Evolutionary conservation across 345 rosid genomes (phyloP), one percentile per base, ranked within the genome.

Genomic region (Linum trigynum): DNA sequence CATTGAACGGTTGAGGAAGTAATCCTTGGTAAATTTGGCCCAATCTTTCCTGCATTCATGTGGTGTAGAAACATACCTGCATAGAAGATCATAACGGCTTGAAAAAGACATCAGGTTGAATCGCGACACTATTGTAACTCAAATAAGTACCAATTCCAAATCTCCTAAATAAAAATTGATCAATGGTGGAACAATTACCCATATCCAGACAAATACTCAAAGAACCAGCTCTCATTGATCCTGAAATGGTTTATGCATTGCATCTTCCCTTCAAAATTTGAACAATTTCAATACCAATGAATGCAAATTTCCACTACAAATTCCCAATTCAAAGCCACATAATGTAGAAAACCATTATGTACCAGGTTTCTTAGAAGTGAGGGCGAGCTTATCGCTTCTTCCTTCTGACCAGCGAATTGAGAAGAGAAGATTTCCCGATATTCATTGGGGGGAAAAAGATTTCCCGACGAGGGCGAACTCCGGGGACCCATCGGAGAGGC

Each of bases 331-430:
- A 36, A 61, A 48, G 23, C 53, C 38, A 38, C 11, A 36, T 32
- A 10, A 23, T 57, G 42, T 37, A 58, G 40, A 60, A 57, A 40
- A 15, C 51, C 51, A 37, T 10, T 42, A 56, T n/a, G 51, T 48
- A 91, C 98, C 98, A 60, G 98, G 98, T 77, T 84, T 92, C 85
- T 92, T 92, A 37, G 98, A 92, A 23, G 94, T 92, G 79, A 92
- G 92, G 5, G 98, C 98, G 35, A 92, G 98, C 60, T n/a, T n/a
- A n/a, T n/a, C n/a, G n/a, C n/a, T 79, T 78, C 75, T 88, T 92
- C 83, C 97, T 85, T 75, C 95, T 76, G 35, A 92, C 98, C 72
- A 92, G 80, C 39, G 98, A 90, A 81, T 92, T 92, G 41, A 92
- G 91, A 38, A 92, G 86, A 57, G 98, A 90, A 0, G 98, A 92